Base-by-base conservation (phyloP, 2,329 filamentous ascomycete genomes). In the Mycogone perniciosa region DNA sequence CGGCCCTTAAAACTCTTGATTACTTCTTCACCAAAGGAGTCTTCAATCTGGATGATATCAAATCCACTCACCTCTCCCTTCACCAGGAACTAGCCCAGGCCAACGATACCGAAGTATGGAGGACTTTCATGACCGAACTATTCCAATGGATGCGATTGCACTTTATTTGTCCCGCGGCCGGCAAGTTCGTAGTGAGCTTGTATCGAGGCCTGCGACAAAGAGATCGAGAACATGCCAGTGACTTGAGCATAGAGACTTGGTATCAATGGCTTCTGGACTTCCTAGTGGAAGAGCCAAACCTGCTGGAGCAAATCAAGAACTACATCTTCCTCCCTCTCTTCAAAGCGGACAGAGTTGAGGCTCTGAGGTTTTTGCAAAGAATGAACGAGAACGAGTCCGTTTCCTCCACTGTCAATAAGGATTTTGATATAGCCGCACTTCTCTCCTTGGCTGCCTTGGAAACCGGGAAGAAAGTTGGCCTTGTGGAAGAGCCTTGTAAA, bases 361-460 rank as follows among this genome's bases (percentile, higher is more conserved):
- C 81, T 2, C 58, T 84, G 44, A 62, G 63, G 4, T 84, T 88
- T 53, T 66, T 89, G n/a, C 67, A 75, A 42, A 69, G 73, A 20
- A 71, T 86, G 51, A 83, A 76, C n/a, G 68, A 73, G 10, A 63
- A 75, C 5, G 72, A 71, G 48, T 66, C 74, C n/a, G 64, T 76
- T 9, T 72, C 67, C 50, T 74, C 68, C 54, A 72, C 72, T 38
- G 68, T 68, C 41, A 70, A 64, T 33, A 66, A 71, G 48, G 71
- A 74, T 20, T 65, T 80, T 29, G 74, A 81, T 48, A 67, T 74
- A 10, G 74, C 80, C 46, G 76, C 80, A 0, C 71, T 83, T 40
- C 67, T 89, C 7, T 80, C 83, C 56, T 73, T 89, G 39, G 77
- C 84, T 41, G 78, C 83, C n/a, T 71, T 89, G 40, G 84, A 88